Evolutionary conservation across 2,329 filamentous ascomycete genomes (phyloP), one percentile per base, ranked within the genome.

Genomic region (Orbilia blumenaviensis): DNA sequence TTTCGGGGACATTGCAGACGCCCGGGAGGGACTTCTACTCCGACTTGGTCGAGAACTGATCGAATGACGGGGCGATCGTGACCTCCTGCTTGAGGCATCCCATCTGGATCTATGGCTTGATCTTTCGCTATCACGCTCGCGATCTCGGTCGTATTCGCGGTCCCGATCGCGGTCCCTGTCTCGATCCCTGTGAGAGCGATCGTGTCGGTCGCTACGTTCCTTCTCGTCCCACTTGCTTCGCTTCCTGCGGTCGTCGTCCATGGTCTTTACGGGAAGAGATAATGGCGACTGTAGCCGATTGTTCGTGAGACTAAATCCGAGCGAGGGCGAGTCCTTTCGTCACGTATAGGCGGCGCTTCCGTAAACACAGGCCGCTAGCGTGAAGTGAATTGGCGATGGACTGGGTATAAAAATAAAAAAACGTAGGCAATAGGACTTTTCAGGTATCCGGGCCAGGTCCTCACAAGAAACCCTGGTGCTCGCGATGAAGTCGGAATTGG

Each of bases 71-170:
- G 79, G 93, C 32, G 93, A 97, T 79, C 93, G 91, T 72, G 95
- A 98, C 80, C 95, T 91, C 80, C 94, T 89, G 38, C 64, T 69
- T 5, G 72, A 76, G 38, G 36, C 46, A 84, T 97, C 94, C 83
- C 97, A 97, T 82, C 94, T 89, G 58, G 93, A 96, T 46, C 87
- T 52, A 62, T 75, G 77, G 21, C 42, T 50, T 9, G 75, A 67
- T 48, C 71, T 69, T 54, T 78, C 78, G 14, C 58, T 60, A 3
- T 75, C 75, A 25, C 75, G 54, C 12, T 72, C 66, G 25, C 66
- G 38, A 16, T 73, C 67, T 25, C 67, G 48, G 8, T 77, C 72
- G n/a, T 67, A 60, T 34, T 72, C 66, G 32, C 66, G 60, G 12
- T 77, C 74, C 56, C 72, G 21, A 6, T 75, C 63, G 36, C 79